Evolutionary conservation across 768 basidiomycete species (phyloP).

Genomic region (Lentinula detonsa): DNA sequence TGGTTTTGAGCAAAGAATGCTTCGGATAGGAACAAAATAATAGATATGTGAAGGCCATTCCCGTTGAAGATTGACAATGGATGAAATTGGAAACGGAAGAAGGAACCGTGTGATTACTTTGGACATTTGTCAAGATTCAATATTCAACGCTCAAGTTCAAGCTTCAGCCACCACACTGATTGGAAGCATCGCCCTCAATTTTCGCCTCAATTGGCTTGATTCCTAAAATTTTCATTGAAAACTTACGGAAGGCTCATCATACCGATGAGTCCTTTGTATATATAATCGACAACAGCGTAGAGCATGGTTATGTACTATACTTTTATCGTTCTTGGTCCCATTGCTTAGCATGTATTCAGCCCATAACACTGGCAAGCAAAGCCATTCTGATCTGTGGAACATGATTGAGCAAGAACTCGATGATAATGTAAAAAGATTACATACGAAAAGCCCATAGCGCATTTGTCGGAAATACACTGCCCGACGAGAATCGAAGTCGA

Average conservation of each 20-base stretch:
- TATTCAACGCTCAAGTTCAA: no score
- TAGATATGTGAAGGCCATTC: neutral
- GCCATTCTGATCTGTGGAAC: constrained; percentile 67
- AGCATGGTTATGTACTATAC: no score
- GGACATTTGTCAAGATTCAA: neutral
- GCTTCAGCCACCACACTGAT: neutral
- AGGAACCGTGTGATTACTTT: neutral
- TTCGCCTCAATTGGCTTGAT: neutral
- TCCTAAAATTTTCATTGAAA: neutral
- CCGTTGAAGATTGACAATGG: neutral
- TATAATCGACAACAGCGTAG: neutral
- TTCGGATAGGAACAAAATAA: neutral
- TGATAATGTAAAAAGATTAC: constrained; percentile 26
- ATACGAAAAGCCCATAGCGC: constrained; percentile 94
- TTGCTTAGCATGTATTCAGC: constrained; percentile 12
- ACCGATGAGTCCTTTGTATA: neutral
- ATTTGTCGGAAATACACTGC: constrained; percentile 99
- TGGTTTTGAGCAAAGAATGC: neutral
- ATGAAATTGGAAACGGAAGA: no score
- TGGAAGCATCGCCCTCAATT: neutral
- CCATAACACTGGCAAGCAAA: constrained; percentile 60
- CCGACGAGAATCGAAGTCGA: constrained; percentile 91
- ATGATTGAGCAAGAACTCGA: neutral
- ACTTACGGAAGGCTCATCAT: neutral
- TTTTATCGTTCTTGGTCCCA: neutral